Conservation (phyloP, 148 eudicot genomes). For the Pouteria glomerata region DNA sequence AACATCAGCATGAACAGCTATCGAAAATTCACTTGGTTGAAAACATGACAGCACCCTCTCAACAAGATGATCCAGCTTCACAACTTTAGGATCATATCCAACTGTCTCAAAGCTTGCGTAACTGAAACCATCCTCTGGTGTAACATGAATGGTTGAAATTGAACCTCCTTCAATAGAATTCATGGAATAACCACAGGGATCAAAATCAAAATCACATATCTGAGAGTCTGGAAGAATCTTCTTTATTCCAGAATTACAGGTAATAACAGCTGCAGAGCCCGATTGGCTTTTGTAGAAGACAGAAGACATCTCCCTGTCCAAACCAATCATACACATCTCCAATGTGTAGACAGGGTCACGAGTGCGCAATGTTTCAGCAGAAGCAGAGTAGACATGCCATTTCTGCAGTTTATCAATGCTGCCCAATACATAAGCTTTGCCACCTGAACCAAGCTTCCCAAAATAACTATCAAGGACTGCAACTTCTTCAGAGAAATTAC, state of each 20-base stretch:
- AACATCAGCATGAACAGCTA: constrained; percentile 34
- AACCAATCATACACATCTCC: constrained; percentile 50
- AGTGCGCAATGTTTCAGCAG: constrained; percentile 15
- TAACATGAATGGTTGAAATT: constrained; percentile 43
- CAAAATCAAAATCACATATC: constrained; percentile 46
- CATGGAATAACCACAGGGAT: constrained; percentile 52
- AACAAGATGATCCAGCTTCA: constrained; percentile 21
- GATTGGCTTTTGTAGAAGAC: constrained; percentile 34
- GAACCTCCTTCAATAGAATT: constrained; percentile 36
- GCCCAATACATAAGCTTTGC: constrained; percentile 29
- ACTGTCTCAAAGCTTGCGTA: constrained; percentile 39
- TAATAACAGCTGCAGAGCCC: constrained; percentile 32
- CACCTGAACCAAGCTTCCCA: constrained; percentile 20
- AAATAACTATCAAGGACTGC: constrained; percentile 25
- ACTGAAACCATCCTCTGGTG: constrained; percentile 50
- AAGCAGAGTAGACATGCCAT: constrained; percentile 47
- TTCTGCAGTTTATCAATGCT: constrained; percentile 21
- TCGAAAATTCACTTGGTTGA: constrained; percentile 31
- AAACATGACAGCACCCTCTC: constrained; percentile 35
- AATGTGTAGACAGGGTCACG: constrained; percentile 31
- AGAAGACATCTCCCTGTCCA: constrained; percentile 31
- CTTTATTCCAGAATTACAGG: constrained; percentile 27
- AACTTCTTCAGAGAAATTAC: constrained; percentile 32
- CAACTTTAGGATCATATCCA: constrained; percentile 27
- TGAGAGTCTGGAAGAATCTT: constrained; percentile 35